Percentiles rank a stretch among this genome's conserved stretches.
phyloP scores from a whole-genome alignment of 2,329 filamentous ascomycete species.

The Colletotrichum spaethianum region DNA sequence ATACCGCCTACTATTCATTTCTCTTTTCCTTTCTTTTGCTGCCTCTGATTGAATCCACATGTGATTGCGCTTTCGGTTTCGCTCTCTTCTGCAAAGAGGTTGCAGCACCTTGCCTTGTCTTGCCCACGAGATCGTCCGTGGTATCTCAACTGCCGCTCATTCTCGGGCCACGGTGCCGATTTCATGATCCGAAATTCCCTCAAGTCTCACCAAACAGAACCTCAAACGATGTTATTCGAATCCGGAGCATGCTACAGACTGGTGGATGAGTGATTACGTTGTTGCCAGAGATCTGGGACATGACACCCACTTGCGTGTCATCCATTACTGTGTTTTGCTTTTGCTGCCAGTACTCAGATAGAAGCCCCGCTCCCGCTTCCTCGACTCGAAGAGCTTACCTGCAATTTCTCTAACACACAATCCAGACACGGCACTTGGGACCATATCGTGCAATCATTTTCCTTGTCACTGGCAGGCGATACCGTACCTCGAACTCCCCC shows the following conservation, averaged over 20 bases:
- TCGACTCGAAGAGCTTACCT: constrained; percentile 1
- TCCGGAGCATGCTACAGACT: constrained; percentile 14
- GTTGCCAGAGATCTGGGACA: constrained; percentile 9
- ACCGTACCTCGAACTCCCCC: neutral
- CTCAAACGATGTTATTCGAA: constrained; percentile 10
- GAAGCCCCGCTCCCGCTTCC: neutral
- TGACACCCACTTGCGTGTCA: constrained; percentile 22
- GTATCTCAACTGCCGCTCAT: neutral
- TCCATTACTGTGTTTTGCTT: constrained; percentile 26
- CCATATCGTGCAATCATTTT: neutral
- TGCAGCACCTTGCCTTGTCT: neutral
- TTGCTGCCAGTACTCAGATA: neutral
- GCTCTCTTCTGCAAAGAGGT: neutral
- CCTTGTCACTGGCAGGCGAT: neutral
- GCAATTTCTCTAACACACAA: constrained; percentile 28
- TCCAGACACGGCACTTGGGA: constrained; percentile 13
- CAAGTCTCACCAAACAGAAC: constrained; percentile 7
- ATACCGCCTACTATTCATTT: neutral
- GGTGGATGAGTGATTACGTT: neutral
- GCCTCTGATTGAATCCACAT: too few relatives aligned
- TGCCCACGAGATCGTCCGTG: neutral
- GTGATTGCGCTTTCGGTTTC: neutral
- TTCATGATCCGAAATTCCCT: neutral
- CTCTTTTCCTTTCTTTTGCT: neutral
- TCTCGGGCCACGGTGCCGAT: constrained; percentile 9